Evolutionary conservation across 2,329 filamentous ascomycete genomes (phyloP).

Genomic region (Alternaria sp.): DNA sequence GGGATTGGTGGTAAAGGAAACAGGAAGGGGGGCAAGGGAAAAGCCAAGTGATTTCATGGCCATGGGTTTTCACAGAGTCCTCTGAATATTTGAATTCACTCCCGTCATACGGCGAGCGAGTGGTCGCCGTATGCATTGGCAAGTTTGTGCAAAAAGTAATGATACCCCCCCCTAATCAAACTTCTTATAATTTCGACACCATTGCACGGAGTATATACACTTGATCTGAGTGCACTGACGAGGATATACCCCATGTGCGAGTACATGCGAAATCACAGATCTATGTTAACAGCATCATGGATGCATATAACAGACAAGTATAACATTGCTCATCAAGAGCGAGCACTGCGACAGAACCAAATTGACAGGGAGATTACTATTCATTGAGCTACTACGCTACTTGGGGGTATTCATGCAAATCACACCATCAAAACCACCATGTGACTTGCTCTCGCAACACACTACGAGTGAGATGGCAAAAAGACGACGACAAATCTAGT

Average conservation of each 20-base stretch:
- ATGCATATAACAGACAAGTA: not conserved
- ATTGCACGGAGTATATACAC: not conserved
- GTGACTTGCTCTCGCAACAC: not conserved
- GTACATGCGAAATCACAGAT: not conserved
- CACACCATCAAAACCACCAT: slow-evolving; percentile 3
- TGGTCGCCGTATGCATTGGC: not conserved
- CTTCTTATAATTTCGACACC: not conserved
- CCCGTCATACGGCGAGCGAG: not conserved
- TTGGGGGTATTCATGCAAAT: slow-evolving; percentile 11
- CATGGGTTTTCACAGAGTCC: not conserved
- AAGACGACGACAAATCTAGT: slow-evolving; percentile 36
- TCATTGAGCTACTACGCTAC: slow-evolving; percentile 8
- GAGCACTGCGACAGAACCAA: not conserved
- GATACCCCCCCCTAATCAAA: not conserved
- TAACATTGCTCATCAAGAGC: not conserved
- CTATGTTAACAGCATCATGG: not conserved
- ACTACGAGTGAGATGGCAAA: not conserved
- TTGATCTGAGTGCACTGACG: not conserved
- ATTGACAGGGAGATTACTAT: slow-evolving; percentile 2
- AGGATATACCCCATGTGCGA: not conserved
- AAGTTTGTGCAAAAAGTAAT: not conserved
- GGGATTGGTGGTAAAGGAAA: not conserved
- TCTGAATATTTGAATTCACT: not conserved
- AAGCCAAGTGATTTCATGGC: not conserved
- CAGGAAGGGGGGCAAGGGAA: not conserved